These are phyloP conservation scores for Blumeriella jaapii DNA, from an alignment of 2,329 filamentous ascomycete genomes.

Conservation along the genomic window DNA sequence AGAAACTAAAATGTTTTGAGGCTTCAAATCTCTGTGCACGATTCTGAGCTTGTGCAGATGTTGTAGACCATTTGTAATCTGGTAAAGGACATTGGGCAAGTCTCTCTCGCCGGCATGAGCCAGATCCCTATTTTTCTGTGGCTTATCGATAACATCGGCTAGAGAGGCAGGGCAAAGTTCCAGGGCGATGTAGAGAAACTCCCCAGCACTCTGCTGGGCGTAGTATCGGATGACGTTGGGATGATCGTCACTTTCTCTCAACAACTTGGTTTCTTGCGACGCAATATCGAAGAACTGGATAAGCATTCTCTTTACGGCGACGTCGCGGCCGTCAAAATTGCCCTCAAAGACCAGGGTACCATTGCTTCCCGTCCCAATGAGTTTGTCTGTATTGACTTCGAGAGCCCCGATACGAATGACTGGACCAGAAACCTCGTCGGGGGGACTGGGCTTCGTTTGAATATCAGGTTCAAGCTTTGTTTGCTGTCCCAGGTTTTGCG, in stretches of 20 bases:
- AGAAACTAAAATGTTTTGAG: constrained; percentile 88
- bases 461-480: constrained; percentile 50
- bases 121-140: constrained; percentile 52
- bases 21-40: constrained; percentile 93
- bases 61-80: constrained; percentile 79
- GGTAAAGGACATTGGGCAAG: constrained; percentile 68
- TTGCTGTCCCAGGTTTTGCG: constrained; percentile 43
- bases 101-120: constrained; percentile 64
- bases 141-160: constrained; percentile 79
- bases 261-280: constrained; percentile 79
- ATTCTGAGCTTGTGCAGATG: constrained; percentile 88
- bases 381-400: constrained; percentile 50
- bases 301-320: constrained; percentile 94
- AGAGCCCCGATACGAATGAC: constrained; percentile 52
- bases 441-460: constrained; percentile 43
- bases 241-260: constrained; percentile 91
- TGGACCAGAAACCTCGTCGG: constrained; percentile 47
- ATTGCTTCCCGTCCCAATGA: constrained; percentile 74
- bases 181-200: constrained; percentile 91
- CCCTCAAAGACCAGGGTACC: constrained; percentile 94
- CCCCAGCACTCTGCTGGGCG: constrained; percentile 75
- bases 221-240: constrained; percentile 94
- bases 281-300: constrained; percentile 94
- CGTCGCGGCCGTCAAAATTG: constrained; percentile 84
- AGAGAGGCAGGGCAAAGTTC: constrained; percentile 90